These are phyloP conservation scores for Tetraselmis striata DNA, from an alignment of 139 green algal species.

Conservation along the genomic window DNA sequence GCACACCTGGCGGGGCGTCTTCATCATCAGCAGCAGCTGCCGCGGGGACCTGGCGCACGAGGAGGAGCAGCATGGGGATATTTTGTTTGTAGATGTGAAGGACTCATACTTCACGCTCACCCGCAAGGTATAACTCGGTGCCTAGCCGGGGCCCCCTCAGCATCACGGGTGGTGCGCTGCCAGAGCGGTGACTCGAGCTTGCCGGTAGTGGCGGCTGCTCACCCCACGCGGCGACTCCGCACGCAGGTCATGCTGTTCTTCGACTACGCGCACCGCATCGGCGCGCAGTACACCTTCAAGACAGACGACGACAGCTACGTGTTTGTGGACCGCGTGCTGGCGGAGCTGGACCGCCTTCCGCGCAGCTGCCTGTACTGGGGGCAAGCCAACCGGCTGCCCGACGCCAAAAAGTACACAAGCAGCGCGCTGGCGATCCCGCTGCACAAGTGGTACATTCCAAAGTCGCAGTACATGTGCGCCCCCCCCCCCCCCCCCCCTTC, in stretches of 20 bases:
- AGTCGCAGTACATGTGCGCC: background rate
- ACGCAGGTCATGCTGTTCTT: background rate
- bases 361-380: background rate
- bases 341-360: background rate
- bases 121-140: background rate
- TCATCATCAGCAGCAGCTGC: background rate
- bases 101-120: background rate
- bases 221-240: no score
- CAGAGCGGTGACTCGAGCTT: no score
- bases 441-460: background rate
- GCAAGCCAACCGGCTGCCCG: background rate
- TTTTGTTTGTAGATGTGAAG: background rate
- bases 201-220: no score
- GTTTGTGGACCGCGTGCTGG: background rate
- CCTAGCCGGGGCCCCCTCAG: no score
- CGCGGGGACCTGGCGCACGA: background rate
- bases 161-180: no score
- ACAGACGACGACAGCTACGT: background rate
- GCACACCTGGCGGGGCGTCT: background rate
- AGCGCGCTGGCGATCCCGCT: background rate
- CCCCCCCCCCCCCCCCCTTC: no score
- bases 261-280: background rate
- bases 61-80: background rate
- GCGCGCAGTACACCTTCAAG: background rate
- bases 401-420: background rate